Conservation (phyloP, 352 stramenopile genomes). For the Pythium vanterpoolii region DNA sequence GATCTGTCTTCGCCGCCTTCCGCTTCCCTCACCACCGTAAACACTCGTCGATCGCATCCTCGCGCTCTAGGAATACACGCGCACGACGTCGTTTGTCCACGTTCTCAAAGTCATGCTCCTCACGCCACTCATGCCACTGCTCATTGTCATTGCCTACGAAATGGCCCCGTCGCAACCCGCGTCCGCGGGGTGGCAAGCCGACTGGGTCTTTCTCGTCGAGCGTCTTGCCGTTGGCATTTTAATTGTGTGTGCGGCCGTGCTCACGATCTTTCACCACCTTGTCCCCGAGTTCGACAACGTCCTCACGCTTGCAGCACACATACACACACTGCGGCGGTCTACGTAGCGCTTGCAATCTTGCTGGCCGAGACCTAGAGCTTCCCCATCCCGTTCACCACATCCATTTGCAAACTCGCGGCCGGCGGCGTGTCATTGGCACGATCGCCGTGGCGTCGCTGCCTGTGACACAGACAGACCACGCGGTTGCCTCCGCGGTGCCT, state of each 20-base stretch:
- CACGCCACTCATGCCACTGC: constrained; percentile 3
- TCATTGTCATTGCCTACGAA: constrained; percentile 9
- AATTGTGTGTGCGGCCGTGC: background rate
- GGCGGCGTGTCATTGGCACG: background rate
- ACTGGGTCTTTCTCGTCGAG: constrained; percentile 11
- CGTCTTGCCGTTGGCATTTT: constrained; percentile 4
- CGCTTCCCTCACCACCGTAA: background rate
- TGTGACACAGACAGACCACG: background rate
- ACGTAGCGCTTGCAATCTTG: background rate
- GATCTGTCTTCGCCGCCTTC: background rate
- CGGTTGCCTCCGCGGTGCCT: background rate
- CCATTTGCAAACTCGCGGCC: background rate
- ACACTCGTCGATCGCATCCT: constrained; percentile 26
- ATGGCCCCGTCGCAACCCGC: background rate
- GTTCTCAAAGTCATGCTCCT: background rate
- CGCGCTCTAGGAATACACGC: constrained; percentile 20
- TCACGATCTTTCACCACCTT: background rate
- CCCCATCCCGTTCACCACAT: constrained; percentile 7
- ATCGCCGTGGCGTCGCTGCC: background rate
- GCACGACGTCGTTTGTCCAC: constrained; percentile 1
- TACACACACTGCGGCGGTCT: background rate
- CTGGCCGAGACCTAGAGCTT: constrained; percentile 6
- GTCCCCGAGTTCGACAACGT: constrained; percentile 5
- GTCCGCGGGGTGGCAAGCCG: constrained; percentile 3
- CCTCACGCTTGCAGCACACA: too few relatives aligned